Evolutionary conservation across 2,329 filamentous ascomycete genomes (phyloP).

Genomic region (Aspergillus neoniger): DNA sequence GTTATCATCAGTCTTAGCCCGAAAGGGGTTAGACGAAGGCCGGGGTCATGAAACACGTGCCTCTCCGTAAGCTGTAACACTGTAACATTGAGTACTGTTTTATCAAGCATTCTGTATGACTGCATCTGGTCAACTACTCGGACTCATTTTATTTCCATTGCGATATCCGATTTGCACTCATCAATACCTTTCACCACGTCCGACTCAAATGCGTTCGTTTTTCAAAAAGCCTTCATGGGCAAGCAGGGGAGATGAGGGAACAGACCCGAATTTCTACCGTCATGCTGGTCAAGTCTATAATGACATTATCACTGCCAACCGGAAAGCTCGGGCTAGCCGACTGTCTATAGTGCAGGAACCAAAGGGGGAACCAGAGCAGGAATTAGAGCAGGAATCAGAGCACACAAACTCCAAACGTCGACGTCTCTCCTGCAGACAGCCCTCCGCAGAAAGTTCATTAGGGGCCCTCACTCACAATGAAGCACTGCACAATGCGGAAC

Average conservation of each 20-base stretch:
- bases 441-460: background rate
- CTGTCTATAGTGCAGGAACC: slow-evolving; percentile 1
- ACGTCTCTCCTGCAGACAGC: slow-evolving; percentile 24
- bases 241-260: slow-evolving; percentile 38
- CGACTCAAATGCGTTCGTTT: slow-evolving; percentile 45
- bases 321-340: slow-evolving; percentile 30
- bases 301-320: slow-evolving; percentile 47
- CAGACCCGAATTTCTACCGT: slow-evolving; percentile 50
- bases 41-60: background rate
- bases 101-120: background rate
- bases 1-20: background rate
- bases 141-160: background rate
- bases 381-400: slow-evolving; percentile 4
- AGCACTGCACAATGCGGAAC: background rate
- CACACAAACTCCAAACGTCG: slow-evolving; percentile 24
- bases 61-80: background rate
- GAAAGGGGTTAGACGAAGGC: background rate
- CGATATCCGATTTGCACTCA: background rate
- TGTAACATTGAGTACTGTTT: background rate
- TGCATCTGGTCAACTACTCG: background rate
- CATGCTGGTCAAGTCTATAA: slow-evolving; percentile 51
- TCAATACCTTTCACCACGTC: background rate
- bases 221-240: slow-evolving; percentile 60
- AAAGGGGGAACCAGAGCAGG: slow-evolving; percentile 6
- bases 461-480: background rate